These are phyloP conservation scores for Komagataella phaffii DNA, from an alignment of 805 yeast genomes.

Conservation along the genomic window DNA sequence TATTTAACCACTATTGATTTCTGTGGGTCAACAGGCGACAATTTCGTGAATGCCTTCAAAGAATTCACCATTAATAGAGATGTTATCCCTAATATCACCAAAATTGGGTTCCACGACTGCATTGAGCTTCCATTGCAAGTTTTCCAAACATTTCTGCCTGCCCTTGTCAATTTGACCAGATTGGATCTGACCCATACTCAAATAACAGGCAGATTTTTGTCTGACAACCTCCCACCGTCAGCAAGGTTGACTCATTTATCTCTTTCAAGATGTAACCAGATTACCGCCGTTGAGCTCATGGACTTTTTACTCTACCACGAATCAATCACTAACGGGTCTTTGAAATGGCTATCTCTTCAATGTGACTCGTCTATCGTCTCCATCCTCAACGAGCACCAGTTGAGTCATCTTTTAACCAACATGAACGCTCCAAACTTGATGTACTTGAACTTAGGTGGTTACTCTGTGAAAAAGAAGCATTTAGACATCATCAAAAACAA, in stretches of 20 bases:
- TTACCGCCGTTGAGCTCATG: conserved; percentile 60
- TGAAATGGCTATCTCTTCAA: conserved; percentile 39
- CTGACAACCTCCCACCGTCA: conserved; percentile 34
- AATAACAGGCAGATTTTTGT: conserved; percentile 49
- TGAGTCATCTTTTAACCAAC: conserved; percentile 27
- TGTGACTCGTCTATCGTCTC: conserved; percentile 39
- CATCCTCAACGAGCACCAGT: conserved; percentile 31
- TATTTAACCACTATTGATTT: conserved; percentile 64
- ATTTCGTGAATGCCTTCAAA: conserved; percentile 47
- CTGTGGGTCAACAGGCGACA: conserved; percentile 70
- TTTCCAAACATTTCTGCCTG: conserved; percentile 44
- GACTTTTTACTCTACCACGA: conserved; percentile 65
- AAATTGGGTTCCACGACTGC: conserved; percentile 78
- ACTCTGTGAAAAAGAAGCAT: conserved; percentile 27
- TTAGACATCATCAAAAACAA: conserved; percentile 22
- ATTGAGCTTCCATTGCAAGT: conserved; percentile 54
- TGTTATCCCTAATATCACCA: conserved; percentile 17
- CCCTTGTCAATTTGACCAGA: conserved; percentile 40
- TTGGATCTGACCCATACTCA: conserved; percentile 76
- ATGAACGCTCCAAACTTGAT: conserved; percentile 28
- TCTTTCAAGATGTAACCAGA: conserved; percentile 45
- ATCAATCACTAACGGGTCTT: conserved; percentile 26
- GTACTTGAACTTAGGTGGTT: conserved; percentile 38
- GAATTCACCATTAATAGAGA: conserved; percentile 17
- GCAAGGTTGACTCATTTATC: conserved; percentile 66